phyloP scores from a whole-genome alignment of 768 basidiomycete genomes.

The Hypsizygus marmoreus region DNA sequence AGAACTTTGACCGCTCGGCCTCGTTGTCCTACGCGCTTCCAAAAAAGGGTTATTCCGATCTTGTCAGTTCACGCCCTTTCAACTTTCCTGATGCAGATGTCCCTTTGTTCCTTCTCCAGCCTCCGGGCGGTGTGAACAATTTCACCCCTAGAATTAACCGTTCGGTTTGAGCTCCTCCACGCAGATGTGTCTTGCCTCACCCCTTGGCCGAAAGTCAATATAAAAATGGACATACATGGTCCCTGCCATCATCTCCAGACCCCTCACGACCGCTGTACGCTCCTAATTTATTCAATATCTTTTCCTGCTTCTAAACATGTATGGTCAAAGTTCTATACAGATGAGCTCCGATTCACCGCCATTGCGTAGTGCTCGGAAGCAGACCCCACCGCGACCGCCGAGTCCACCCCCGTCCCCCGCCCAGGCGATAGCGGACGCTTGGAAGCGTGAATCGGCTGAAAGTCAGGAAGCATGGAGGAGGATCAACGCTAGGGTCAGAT shows the following conservation, averaged over 20 bases:
- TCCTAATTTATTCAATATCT: slow-evolving; percentile 27
- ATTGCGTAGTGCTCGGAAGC: slow-evolving; percentile 34
- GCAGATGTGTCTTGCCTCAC: slow-evolving; percentile 40
- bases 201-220: slow-evolving; percentile 43
- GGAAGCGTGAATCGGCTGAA: slow-evolving; percentile 63
- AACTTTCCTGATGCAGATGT: slow-evolving; percentile 52
- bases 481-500: slow-evolving; percentile 50
- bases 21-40: slow-evolving; percentile 31
- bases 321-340: slow-evolving; percentile 35
- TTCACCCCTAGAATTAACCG: slow-evolving; percentile 34
- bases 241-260: slow-evolving; percentile 36
- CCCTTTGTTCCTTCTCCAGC: slow-evolving; percentile 45
- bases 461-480: slow-evolving; percentile 59
- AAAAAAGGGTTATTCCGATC: slow-evolving; percentile 48
- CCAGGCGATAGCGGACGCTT: slow-evolving; percentile 68
- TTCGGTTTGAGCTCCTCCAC: slow-evolving; percentile 38
- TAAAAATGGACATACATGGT: slow-evolving; percentile 44
- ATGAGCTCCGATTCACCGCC: slow-evolving; percentile 47
- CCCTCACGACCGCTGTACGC: slow-evolving; percentile 39
- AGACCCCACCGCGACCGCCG: slow-evolving; percentile 25
- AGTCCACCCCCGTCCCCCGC: slow-evolving; percentile 48
- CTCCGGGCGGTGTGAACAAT: slow-evolving; percentile 38
- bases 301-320: slow-evolving; percentile 30
- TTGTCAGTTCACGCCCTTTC: slow-evolving; percentile 41
- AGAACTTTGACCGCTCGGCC: slow-evolving; percentile 15